phyloP scores from a whole-genome alignment of 208 protist genomes.

The Crithidia bombi region DNA sequence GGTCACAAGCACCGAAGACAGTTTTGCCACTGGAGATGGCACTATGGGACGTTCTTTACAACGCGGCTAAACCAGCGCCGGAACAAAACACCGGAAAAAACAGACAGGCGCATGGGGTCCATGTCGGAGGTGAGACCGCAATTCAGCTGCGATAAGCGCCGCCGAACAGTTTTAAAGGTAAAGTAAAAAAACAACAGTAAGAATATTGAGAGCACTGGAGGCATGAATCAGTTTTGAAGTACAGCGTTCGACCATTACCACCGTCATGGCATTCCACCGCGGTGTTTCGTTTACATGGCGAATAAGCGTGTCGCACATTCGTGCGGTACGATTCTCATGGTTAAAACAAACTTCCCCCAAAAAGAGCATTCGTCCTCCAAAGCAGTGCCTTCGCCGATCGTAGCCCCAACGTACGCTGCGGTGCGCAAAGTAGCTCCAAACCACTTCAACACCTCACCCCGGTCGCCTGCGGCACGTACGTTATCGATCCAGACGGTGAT shows the following conservation, averaged over 20 bases:
- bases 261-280: background rate
- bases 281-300: background rate
- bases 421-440: background rate
- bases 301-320: conserved; percentile 2
- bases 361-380: background rate
- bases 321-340: background rate
- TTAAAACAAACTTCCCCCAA: background rate
- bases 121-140: background rate
- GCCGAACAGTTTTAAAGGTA: background rate
- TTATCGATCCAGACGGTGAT: conserved; percentile 3
- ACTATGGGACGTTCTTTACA: background rate
- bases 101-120: background rate
- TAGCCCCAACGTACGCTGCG: background rate
- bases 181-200: background rate
- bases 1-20: background rate
- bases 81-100: conserved; percentile 2
- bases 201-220: background rate
- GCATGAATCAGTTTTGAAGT: background rate
- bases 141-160: background rate
- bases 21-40: background rate
- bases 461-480: background rate
- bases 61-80: background rate
- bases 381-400: background rate
- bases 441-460: background rate
- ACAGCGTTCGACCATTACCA: background rate